Evolutionary conservation across 352 stramenopile genomes (phyloP), one percentile per base, ranked within the genome.

Genomic region (Pythium scleroteichum): DNA sequence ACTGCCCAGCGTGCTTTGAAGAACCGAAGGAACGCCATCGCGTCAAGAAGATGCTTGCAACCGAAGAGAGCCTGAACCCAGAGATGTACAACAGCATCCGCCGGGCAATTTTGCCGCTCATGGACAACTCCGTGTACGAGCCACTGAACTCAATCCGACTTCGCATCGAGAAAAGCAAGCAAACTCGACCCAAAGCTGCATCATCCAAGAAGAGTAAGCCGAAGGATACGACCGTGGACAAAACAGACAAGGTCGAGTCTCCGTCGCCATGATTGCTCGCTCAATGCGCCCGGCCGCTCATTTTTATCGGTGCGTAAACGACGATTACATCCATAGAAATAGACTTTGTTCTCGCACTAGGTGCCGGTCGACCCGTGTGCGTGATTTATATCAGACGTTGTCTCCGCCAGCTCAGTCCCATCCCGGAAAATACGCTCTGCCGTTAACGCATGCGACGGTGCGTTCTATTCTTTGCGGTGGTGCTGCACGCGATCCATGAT

Each of bases 1-100:
- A 99, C 72, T 98, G 94, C 54, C 96, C 96, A 19, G 90, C 94
- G n/a, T 98, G 95, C 73, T 99, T 99, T 69, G 95, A 98, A 72
- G 85, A 97, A 69, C 92, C 94, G 6, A 98, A 88, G 64, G 96
- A 99, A 69, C 78, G 96, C 49, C 87, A 95, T 26, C 79, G 96
- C 24, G 77, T 98, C 7, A 99, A 99, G 73, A 95, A 96, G 55
- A 76, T 98, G 49, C 75, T 98, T 6, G 82, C 85, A 0, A 71
- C 83, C 38, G 89, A 98, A 72, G 94, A 98, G 73, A 92, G 73
- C 33, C 66, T 97, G 12, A 94, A 89, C 67, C 88, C 90, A 8
- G 73, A 70, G 9, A 64, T 93, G 33, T 93, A 70, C 53, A 58
- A 64, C 51, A 79, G 66, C 45, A 65, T 87, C 13, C 60, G 64